Evolutionary conservation across 225 moss, liverwort and hornwort genomes (phyloP), one percentile per base, ranked within the genome.

Genomic region (Lunularia cruciata): DNA sequence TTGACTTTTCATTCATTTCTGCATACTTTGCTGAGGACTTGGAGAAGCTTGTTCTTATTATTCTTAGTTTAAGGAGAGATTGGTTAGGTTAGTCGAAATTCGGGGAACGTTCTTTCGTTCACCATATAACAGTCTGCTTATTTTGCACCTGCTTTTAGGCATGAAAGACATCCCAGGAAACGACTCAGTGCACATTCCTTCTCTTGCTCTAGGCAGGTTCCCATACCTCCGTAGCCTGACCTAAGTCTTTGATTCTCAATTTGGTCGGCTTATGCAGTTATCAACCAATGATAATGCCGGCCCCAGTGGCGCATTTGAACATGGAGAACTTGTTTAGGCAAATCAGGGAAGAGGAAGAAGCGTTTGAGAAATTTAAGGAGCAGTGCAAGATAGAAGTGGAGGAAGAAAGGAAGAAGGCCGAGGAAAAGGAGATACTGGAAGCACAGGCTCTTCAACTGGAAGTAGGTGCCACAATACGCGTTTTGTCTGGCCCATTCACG

Each of bases 241-340:
- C 13, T 40, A 40, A 40, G 8, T 40, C 13, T 6, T 6, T 40
- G 40, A 40, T 40, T 1, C 20, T 51, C 48, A 23, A 48, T 23
- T 51, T 26, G 48, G 32, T 32, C 33, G 14, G 0, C 33, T 19
- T 67, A 35, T 35, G 19, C 92, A 95, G 95, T 59, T 76, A 84
- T 62, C 84, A 88, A 69, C 85, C 87, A 13, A 89, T 92, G 80
- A 77, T 89, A 6, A 98, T 98, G 72, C 93, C 96, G 12, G 89
- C 93, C 28, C 90, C 96, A 16, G 90, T 91, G 37, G 88, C 93
- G 25, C 81, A 83, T 57, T 56, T 86, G 63, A 82, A 89, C 63
- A 89, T 93, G 25, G 82, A 86, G n/a, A 79, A 83, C 14, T 42
- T 98, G 57, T 82, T 89, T 28, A 60, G 45, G 68, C 75, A 72